These are phyloP conservation scores for Calonectria crousiana DNA, from an alignment of 2,329 filamentous ascomycete genomes.

Conservation along the genomic window DNA sequence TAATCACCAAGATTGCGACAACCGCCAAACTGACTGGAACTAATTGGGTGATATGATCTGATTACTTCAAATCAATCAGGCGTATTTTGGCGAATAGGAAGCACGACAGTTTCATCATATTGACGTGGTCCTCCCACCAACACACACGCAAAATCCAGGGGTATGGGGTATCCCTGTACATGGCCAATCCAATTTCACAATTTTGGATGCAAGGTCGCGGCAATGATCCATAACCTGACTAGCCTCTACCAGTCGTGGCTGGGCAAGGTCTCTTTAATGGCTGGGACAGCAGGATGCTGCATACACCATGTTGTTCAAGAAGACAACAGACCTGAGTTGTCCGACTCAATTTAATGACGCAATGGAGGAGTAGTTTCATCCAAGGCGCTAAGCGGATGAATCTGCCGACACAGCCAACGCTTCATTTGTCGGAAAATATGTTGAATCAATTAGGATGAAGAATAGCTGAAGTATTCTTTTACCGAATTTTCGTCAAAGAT, in stretches of 20 bases:
- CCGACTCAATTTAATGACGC: background rate
- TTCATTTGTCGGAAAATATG: background rate
- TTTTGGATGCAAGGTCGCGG: background rate
- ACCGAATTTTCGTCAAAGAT: background rate
- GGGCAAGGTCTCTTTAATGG: background rate
- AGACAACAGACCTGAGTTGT: background rate
- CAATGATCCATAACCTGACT: background rate
- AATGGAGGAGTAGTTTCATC: background rate
- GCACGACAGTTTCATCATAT: background rate
- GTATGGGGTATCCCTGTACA: background rate
- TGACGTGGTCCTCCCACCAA: background rate
- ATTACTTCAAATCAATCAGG: background rate
- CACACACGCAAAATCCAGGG: background rate
- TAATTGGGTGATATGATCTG: background rate
- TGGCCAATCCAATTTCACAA: background rate
- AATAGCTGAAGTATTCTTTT: background rate
- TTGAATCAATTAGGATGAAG: background rate
- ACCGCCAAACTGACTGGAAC: background rate
- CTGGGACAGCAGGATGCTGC: background rate
- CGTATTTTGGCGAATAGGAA: background rate
- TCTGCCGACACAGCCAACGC: background rate
- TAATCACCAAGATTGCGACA: no score
- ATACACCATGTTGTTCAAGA: background rate
- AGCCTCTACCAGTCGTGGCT: background rate
- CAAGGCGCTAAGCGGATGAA: background rate